Evolutionary conservation across 169 alveolate species (phyloP).

Genomic region (Plasmodium inui): DNA sequence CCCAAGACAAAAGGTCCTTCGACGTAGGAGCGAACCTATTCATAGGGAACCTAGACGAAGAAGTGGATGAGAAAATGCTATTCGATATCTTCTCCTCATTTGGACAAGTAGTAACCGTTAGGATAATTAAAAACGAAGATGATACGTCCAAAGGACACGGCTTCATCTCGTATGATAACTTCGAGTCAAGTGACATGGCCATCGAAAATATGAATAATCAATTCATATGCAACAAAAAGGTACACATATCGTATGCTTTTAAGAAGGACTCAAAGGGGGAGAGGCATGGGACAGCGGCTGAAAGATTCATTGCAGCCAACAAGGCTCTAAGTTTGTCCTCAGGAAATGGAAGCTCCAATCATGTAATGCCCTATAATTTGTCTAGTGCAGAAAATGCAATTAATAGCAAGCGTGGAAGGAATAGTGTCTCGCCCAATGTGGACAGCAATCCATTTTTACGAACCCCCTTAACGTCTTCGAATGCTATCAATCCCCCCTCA

Average conservation of each 20-base stretch:
- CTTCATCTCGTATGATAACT: slow-evolving; percentile 97
- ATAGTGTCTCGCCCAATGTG: slow-evolving; percentile 34
- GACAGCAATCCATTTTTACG: slow-evolving; percentile 9
- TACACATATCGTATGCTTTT: slow-evolving; percentile 98
- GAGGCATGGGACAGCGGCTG: slow-evolving; percentile 93
- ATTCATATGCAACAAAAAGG: slow-evolving; percentile 95
- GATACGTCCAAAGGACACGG: slow-evolving; percentile 95
- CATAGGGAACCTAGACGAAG: slow-evolving; percentile 98
- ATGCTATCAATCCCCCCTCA: slow-evolving; percentile 18
- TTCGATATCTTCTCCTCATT: slow-evolving; percentile 97
- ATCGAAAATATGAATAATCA: slow-evolving; percentile 97
- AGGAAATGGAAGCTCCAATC: slow-evolving; percentile 74
- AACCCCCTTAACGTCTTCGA: neutral
- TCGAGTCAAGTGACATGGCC: slow-evolving; percentile 99
- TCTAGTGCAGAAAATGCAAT: slow-evolving; percentile 24
- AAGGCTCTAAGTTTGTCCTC: slow-evolving; percentile 79
- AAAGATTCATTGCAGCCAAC: slow-evolving; percentile 91
- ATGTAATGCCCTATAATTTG: slow-evolving; percentile 45
- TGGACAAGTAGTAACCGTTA: slow-evolving; percentile 92
- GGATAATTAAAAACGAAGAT: slow-evolving; percentile 96
- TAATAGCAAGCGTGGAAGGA: neutral
- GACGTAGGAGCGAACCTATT: slow-evolving; percentile 99
- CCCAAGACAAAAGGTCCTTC: slow-evolving; percentile 95
- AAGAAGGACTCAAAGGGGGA: slow-evolving; percentile 96
- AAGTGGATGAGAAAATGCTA: slow-evolving; percentile 97